Conservation (phyloP, 495 filamentous ascomycete genomes). For the Lophiotrema nucula region DNA sequence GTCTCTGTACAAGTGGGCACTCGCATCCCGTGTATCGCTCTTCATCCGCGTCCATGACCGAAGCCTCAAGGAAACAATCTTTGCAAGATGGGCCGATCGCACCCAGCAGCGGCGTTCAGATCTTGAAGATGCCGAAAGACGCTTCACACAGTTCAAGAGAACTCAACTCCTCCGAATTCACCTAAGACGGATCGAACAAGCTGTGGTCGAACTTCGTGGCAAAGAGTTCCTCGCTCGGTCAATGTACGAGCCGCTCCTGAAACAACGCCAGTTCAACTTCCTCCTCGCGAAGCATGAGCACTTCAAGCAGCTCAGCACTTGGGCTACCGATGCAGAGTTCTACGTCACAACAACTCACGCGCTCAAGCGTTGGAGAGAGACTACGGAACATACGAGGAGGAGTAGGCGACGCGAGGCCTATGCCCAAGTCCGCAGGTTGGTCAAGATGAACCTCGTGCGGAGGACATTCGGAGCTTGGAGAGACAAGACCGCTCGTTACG, state of each 20-base stretch:
- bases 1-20: slow-evolving; percentile 63
- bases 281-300: slow-evolving; percentile 51
- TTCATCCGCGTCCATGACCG: slow-evolving; percentile 55
- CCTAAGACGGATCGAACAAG: slow-evolving; percentile 20
- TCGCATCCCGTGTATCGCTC: slow-evolving; percentile 55
- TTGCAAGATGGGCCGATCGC: slow-evolving; percentile 34
- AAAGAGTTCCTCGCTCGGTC: slow-evolving; percentile 47
- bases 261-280: slow-evolving; percentile 49
- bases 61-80: slow-evolving; percentile 46
- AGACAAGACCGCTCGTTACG: slow-evolving; percentile 39
- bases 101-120: slow-evolving; percentile 9
- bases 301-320: slow-evolving; percentile 50
- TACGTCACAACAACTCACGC: slow-evolving; percentile 57
- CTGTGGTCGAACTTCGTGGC: slow-evolving; percentile 3
- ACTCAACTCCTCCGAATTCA: slow-evolving; percentile 2
- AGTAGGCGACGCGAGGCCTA: slow-evolving; percentile 61
- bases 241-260: slow-evolving; percentile 53
- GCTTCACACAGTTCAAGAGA: slow-evolving; percentile 16
- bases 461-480: slow-evolving; percentile 49
- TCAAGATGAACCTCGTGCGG: slow-evolving; percentile 59
- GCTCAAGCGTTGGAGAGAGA: slow-evolving; percentile 57
- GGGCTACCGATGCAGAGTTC: slow-evolving; percentile 57
- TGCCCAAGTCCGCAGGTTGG: slow-evolving; percentile 53
- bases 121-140: slow-evolving; percentile 28
- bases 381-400: slow-evolving; percentile 51